These are phyloP conservation scores for Kuraishia hungarica DNA, from an alignment of 805 yeast species.

Conservation along the genomic window DNA sequence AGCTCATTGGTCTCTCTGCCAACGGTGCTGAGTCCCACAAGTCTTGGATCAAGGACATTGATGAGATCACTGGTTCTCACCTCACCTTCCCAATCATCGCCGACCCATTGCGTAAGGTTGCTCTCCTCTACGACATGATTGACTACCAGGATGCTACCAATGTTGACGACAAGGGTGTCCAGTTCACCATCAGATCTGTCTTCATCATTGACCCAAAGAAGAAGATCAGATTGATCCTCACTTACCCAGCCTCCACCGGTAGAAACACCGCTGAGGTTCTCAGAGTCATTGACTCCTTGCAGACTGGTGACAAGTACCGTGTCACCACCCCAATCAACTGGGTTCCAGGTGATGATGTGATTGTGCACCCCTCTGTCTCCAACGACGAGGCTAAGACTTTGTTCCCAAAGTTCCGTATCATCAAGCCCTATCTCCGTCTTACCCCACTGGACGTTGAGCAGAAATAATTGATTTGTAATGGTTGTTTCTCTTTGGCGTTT, in stretches of 20 bases:
- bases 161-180: slow-evolving; percentile 55
- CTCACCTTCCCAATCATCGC: slow-evolving; percentile 63
- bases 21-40: slow-evolving; percentile 54
- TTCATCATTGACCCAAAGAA: slow-evolving; percentile 63
- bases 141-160: slow-evolving; percentile 63
- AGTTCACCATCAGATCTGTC: slow-evolving; percentile 63
- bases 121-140: slow-evolving; percentile 59
- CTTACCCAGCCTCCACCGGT: slow-evolving; percentile 71
- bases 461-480: neutral
- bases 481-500: too few species aligned
- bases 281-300: slow-evolving; percentile 63
- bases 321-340: slow-evolving; percentile 64
- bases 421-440: slow-evolving; percentile 58
- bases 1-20: slow-evolving; percentile 61
- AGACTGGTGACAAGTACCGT: slow-evolving; percentile 51
- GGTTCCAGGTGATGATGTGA: slow-evolving; percentile 68
- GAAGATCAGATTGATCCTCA: slow-evolving; percentile 50
- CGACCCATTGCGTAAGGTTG: slow-evolving; percentile 53
- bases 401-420: slow-evolving; percentile 52
- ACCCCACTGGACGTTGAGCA: slow-evolving; percentile 25
- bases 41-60: slow-evolving; percentile 66
- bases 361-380: slow-evolving; percentile 57
- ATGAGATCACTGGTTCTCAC: slow-evolving; percentile 52
- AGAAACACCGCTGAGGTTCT: slow-evolving; percentile 70
- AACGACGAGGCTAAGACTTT: slow-evolving; percentile 50